A percentile compares a stretch with the other conserved stretches of the same genome.
Conservation (phyloP, 1,284 basidiomycete species). For the Marasmius oreades region DNA sequence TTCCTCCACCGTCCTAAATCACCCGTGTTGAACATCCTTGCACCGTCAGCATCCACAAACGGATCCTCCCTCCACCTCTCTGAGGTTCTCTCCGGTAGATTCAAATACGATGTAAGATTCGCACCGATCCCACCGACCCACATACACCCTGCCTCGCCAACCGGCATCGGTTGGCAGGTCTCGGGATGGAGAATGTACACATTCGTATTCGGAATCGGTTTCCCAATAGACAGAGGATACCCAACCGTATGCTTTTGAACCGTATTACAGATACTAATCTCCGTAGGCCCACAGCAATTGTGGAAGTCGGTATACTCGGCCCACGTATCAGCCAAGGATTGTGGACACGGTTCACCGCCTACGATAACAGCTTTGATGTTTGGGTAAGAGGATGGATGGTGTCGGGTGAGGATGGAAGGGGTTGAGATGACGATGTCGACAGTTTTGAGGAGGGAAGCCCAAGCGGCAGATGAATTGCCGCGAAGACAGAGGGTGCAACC, state of each 20-base stretch:
- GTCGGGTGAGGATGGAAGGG: slow-evolving; percentile 35
- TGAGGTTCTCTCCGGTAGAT: slow-evolving; percentile 29
- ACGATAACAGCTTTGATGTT: slow-evolving; percentile 45
- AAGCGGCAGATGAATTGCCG: slow-evolving; percentile 44
- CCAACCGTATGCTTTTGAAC: slow-evolving; percentile 40
- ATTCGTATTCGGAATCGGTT: slow-evolving; percentile 49
- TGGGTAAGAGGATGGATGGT: slow-evolving; percentile 45
- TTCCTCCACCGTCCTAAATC: slow-evolving; percentile 32
- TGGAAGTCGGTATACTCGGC: slow-evolving; percentile 40
- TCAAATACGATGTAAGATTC: slow-evolving; percentile 27
- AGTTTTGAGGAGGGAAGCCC: slow-evolving; percentile 42
- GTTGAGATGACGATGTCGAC: slow-evolving; percentile 47
- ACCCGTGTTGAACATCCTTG: slow-evolving; percentile 36
- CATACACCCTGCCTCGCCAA: slow-evolving; percentile 34
- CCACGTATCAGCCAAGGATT: slow-evolving; percentile 50
- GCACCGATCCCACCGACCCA: slow-evolving; percentile 35
- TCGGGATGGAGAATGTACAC: slow-evolving; percentile 50
- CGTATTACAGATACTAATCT: slow-evolving; percentile 54
- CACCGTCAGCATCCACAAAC: slow-evolving; percentile 21
- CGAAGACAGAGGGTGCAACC: slow-evolving; percentile 47
- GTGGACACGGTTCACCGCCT: slow-evolving; percentile 47
- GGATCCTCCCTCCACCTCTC: slow-evolving; percentile 31
- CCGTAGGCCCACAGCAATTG: slow-evolving; percentile 53
- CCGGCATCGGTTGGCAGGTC: slow-evolving; percentile 30
- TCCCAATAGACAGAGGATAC: slow-evolving; percentile 43